These are phyloP conservation scores for Scedosporium minutisporum DNA, from an alignment of 2,329 filamentous ascomycete species.

Conservation along the genomic window DNA sequence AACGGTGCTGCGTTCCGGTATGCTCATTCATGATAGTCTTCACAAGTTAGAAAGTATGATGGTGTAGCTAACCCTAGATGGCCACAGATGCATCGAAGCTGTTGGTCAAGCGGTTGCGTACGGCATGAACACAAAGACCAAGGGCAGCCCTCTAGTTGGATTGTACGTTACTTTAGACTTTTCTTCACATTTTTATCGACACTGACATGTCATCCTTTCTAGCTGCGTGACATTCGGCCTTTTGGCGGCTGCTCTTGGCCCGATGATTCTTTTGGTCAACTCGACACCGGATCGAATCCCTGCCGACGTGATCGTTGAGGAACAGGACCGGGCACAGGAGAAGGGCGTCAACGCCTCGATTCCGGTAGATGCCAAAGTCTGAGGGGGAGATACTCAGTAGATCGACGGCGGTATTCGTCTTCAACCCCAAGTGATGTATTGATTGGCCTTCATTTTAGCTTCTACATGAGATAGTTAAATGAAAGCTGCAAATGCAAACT, in stretches of 20 bases:
- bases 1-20: slow-evolving; percentile 28
- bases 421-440: no score
- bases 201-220: not conserved
- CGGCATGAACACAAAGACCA: slow-evolving; percentile 30
- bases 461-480: no score
- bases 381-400: no score
- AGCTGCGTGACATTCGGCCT: slow-evolving; percentile 29
- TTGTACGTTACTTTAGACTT: slow-evolving; percentile 21
- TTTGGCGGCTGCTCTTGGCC: slow-evolving; percentile 22
- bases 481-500: no score
- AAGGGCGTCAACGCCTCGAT: not conserved
- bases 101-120: slow-evolving; percentile 30
- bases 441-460: no score
- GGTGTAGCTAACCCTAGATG: not conserved
- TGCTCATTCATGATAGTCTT: not conserved
- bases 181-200: not conserved
- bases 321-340: slow-evolving; percentile 14
- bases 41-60: not conserved
- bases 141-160: slow-evolving; percentile 24
- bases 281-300: slow-evolving; percentile 28
- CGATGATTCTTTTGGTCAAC: slow-evolving; percentile 29
- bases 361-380: no score
- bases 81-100: slow-evolving; percentile 23
- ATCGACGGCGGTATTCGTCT: no score
- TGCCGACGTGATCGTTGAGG: slow-evolving; percentile 25